Conservation (phyloP, 2,329 filamentous ascomycete genomes). For the Calonectria pteridis region DNA sequence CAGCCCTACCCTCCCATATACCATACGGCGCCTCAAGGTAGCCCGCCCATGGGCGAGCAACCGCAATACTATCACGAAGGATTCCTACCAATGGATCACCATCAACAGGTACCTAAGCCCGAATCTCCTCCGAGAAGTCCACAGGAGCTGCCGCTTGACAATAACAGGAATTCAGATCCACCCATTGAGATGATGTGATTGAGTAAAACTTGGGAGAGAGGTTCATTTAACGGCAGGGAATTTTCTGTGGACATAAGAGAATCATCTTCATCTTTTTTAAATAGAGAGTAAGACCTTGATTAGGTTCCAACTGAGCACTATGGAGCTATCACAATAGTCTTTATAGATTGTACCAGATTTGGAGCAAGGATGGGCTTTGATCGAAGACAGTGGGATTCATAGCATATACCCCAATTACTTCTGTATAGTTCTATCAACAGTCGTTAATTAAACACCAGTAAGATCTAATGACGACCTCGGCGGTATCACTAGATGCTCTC, state of each 20-base stretch:
- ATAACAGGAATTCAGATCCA: conserved; percentile 6
- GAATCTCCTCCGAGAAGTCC: neutral
- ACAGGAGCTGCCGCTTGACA: conserved; percentile 8
- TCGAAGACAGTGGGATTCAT: neutral
- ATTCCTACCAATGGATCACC: neutral
- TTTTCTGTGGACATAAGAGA: neutral
- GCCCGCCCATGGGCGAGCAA: neutral
- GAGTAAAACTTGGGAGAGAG: neutral
- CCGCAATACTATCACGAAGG: neutral
- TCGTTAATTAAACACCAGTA: neutral
- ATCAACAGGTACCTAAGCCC: neutral
- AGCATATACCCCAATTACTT: neutral
- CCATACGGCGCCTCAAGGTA: neutral
- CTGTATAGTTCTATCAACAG: neutral
- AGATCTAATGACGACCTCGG: neutral
- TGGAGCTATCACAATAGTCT: neutral
- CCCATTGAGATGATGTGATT: neutral
- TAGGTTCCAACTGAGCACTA: neutral
- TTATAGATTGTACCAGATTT: neutral
- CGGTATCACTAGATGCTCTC: neutral
- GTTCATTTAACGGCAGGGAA: neutral
- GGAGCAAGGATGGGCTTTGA: neutral
- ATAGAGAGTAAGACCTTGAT: neutral
- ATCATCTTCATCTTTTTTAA: neutral
- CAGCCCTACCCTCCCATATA: neutral